Evolutionary conservation across 192 early-diverging fungal genomes (phyloP), one percentile per base, ranked within the genome.

Genomic region (Spizellomyces sp.): DNA sequence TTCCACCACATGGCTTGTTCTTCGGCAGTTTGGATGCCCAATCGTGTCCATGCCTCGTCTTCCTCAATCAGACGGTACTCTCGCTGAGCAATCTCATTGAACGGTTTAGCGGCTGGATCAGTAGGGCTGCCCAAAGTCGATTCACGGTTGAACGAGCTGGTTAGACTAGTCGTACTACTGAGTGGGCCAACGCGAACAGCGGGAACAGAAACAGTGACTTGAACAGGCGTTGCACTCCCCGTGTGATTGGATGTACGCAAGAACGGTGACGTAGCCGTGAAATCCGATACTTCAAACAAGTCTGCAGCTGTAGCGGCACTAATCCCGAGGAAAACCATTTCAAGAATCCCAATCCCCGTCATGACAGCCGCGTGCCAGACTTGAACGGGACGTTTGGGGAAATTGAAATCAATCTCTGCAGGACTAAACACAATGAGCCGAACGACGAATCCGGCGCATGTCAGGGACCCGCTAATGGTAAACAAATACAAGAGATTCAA

Each of bases 1-100:
- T 54, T 54, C 52, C 52, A 54, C 52, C 52, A 54, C 52, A 54
- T 54, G 15, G 52, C 52, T 17, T 54, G 52, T 17, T 54, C 52
- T 17, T 54, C 52, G 14, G 52, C 52, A 3, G 52, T 54, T 54
- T 54, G 52, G 15, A 54, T 17, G 15, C 14, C 19, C 2, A 17
- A 54, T n/a, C 52, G 52, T n/a, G 19, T 54, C 52, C 52, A 54
- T 54, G 14, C 52, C 1, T 54, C 52, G 52, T 54, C 19, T 54
- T 54, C 52, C 19, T 54, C 15, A 3, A 54, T 54, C 15, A 54
- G 14, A 54, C 52, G 52, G 15, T n/a, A 54, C 19, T 54, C 52
- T 2, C 52, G 15, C 52, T 54, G 15, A 54, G 19, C 19, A 14
- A 17, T 17, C 15, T 17, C 19, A 2, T 14, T 17, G 15, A 17